These are phyloP conservation scores for Fraxinus cuspidata DNA, from an alignment of 257 asterid genomes.

Conservation along the genomic window DNA sequence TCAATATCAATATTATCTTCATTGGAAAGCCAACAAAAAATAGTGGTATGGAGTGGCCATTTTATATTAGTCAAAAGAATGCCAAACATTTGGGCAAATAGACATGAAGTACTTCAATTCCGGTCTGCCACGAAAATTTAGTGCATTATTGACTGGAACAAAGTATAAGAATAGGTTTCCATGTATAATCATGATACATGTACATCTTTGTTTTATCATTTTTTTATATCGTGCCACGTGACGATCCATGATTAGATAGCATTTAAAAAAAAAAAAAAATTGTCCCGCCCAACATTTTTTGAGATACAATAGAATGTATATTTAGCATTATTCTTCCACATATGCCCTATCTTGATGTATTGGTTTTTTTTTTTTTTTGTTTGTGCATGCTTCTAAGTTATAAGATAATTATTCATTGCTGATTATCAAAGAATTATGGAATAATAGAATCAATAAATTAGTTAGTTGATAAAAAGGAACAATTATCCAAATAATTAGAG, in stretches of 20 bases:
- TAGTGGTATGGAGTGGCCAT: neutral
- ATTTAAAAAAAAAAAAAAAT: too few species aligned
- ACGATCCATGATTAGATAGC: too few species aligned
- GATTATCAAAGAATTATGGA: too few species aligned
- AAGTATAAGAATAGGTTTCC: neutral
- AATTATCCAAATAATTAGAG: too few species aligned
- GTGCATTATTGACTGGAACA: neutral
- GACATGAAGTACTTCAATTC: conserved; percentile 14
- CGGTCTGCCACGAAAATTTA: conserved; percentile 30
- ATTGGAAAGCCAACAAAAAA: neutral
- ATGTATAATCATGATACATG: neutral
- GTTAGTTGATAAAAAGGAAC: too few species aligned
- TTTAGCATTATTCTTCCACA: neutral
- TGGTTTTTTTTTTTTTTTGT: neutral
- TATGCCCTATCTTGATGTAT: neutral
- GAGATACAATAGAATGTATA: too few species aligned
- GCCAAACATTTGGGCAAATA: neutral
- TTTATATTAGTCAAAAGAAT: neutral
- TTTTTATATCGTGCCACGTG: too few species aligned
- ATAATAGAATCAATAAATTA: too few species aligned
- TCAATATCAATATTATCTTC: neutral
- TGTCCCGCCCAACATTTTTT: too few species aligned
- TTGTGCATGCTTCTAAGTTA: neutral
- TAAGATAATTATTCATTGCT: neutral
- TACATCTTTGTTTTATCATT: too few species aligned